phyloP scores from a whole-genome alignment of 2,329 filamentous ascomycete species.

The Incumbomyces delicatus region DNA sequence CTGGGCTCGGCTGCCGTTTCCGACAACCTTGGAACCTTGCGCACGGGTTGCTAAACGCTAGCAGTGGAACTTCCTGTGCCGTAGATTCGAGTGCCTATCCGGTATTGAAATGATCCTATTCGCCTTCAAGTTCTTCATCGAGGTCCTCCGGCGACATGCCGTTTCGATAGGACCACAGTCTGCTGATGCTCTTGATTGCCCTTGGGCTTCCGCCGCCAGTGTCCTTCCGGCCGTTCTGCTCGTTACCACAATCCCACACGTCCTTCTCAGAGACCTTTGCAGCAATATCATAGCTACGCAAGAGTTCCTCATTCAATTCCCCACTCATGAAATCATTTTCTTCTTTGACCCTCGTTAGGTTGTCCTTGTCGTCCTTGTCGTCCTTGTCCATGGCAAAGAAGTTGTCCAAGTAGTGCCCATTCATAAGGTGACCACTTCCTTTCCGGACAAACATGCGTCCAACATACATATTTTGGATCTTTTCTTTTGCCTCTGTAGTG shows the following conservation, averaged over 20 bases:
- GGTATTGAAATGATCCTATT: neutral
- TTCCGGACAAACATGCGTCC: constrained; percentile 39
- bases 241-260: neutral
- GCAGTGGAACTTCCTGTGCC: too few relatives aligned
- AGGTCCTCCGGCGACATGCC: constrained; percentile 21
- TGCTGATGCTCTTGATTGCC: constrained; percentile 29
- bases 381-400: constrained; percentile 30
- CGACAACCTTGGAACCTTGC: too few relatives aligned
- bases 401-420: constrained; percentile 35
- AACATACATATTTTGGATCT: constrained; percentile 37
- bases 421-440: constrained; percentile 34
- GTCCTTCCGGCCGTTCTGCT: constrained; percentile 12
- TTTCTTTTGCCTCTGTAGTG: neutral
- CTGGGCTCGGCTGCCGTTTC: too few relatives aligned
- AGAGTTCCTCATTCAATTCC: constrained; percentile 17
- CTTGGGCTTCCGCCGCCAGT: constrained; percentile 4
- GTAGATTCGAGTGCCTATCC: too few relatives aligned
- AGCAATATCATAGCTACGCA: constrained; percentile 12
- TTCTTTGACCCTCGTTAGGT: constrained; percentile 19
- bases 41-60: too few relatives aligned
- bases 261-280: constrained; percentile 8
- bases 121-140: neutral
- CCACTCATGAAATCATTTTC: constrained; percentile 29
- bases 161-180: constrained; percentile 33
- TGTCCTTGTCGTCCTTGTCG: constrained; percentile 7